Evolutionary conservation across 768 basidiomycete genomes (phyloP).

Genomic region (Saitozyma podzolica): DNA sequence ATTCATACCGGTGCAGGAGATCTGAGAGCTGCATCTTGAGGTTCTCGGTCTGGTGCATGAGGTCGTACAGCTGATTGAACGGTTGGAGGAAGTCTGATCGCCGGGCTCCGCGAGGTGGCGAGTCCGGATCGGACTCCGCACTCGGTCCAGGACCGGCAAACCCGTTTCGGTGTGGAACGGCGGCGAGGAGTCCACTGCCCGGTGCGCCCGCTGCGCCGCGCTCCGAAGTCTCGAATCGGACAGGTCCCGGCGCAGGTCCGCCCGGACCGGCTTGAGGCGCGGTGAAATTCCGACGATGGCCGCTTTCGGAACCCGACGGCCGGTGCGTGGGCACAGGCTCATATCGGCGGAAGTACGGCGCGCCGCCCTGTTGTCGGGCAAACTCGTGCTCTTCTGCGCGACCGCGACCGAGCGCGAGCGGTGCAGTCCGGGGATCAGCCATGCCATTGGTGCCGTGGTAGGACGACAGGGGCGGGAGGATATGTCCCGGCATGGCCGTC

Average conservation of each 20-base stretch:
- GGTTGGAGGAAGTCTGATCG: constrained; percentile 32
- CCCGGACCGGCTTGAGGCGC: neutral
- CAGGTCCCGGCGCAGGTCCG: too few relatives aligned
- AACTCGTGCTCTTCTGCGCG: constrained; percentile 34
- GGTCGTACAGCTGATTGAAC: constrained; percentile 39
- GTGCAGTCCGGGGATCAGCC: constrained; percentile 34
- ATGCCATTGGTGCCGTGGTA: constrained; percentile 25
- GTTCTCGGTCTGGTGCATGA: constrained; percentile 26
- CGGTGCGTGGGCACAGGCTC: constrained; percentile 12
- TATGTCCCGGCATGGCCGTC: constrained; percentile 32
- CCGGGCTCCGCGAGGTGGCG: neutral
- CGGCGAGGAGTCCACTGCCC: too few relatives aligned
- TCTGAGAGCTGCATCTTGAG: constrained; percentile 31
- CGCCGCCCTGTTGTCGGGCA: constrained; percentile 27
- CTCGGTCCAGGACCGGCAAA: too few relatives aligned
- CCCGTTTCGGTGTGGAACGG: too few relatives aligned
- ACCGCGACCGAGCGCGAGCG: constrained; percentile 22
- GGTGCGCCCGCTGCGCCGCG: too few relatives aligned
- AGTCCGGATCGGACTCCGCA: too few relatives aligned
- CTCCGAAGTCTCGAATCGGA: too few relatives aligned
- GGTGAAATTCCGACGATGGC: constrained; percentile 10
- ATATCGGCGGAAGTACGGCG: constrained; percentile 22
- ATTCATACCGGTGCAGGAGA: constrained; percentile 32
- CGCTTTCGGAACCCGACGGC: constrained; percentile 7
- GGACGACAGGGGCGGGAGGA: constrained; percentile 16